Conservation (phyloP, 495 filamentous ascomycete species). For the Podospora anserina region DNA sequence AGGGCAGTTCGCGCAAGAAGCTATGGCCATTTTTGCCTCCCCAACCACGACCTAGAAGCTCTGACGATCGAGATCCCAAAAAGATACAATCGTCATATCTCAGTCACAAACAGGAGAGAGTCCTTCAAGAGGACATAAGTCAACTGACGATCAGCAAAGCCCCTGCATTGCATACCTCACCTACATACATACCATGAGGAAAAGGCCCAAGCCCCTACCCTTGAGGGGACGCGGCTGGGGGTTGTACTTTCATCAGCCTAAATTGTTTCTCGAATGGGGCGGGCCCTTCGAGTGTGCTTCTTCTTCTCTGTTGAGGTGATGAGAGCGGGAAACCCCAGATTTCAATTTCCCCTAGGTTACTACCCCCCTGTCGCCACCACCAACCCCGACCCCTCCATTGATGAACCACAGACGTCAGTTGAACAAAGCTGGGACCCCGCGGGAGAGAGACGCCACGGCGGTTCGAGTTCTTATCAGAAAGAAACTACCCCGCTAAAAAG, state of each 20-base stretch:
- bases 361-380: conserved; percentile 1
- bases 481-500: conserved; percentile 16
- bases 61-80: neutral
- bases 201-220: neutral
- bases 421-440: neutral
- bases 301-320: neutral
- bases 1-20: conserved; percentile 1
- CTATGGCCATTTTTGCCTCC: neutral
- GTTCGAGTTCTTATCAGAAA: neutral
- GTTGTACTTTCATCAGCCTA: conserved; percentile 10
- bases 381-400: neutral
- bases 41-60: neutral
- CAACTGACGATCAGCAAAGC: neutral
- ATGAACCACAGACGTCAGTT: neutral
- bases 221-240: neutral
- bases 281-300: neutral
- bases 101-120: neutral
- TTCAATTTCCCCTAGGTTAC: conserved; percentile 5
- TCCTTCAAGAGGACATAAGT: neutral
- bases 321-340: conserved; percentile 20
- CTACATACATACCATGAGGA: neutral
- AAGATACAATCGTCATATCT: neutral
- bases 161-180: neutral
- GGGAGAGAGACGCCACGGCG: neutral
- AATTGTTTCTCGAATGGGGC: neutral